A percentile compares a stretch with the other conserved stretches of the same genome.
These are phyloP conservation scores for Dothistroma pini DNA, from an alignment of 2,329 filamentous ascomycete genomes.

Conservation along the genomic window DNA sequence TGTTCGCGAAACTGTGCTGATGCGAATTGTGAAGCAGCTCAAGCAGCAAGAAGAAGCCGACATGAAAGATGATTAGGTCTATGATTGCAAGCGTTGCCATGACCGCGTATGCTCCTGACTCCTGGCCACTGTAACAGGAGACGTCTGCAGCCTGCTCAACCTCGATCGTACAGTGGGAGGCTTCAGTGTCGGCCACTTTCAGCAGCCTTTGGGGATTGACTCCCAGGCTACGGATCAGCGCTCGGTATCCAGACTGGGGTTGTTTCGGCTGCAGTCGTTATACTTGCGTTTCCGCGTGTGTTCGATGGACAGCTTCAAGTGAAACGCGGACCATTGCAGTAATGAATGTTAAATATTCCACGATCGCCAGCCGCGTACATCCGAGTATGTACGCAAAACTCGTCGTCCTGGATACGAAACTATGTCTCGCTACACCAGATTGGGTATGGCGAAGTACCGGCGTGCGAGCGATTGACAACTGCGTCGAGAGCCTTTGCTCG, in stretches of 20 bases:
- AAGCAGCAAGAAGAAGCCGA: background rate
- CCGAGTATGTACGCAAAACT: no score
- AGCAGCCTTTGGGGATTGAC: background rate
- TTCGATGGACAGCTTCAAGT: background rate
- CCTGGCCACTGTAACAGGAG: no score
- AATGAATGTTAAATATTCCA: no score
- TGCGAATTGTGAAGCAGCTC: slow-evolving; percentile 3
- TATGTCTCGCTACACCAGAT: no score
- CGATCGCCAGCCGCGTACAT: background rate
- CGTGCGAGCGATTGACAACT: no score
- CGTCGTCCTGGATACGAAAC: no score
- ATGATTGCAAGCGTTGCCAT: background rate
- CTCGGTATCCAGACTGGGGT: background rate
- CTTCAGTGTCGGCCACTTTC: background rate
- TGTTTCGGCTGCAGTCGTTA: background rate
- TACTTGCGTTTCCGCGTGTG: background rate
- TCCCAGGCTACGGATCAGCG: background rate
- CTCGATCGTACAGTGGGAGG: background rate
- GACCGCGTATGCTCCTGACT: no score
- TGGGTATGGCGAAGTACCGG: no score
- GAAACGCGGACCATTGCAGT: background rate
- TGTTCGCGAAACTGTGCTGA: background rate
- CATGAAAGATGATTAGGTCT: background rate
- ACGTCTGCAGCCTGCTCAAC: no score
- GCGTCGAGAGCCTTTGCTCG: no score